Evolutionary conservation across 495 filamentous ascomycete species (phyloP), one percentile per base, ranked within the genome.

Genomic region (Extremus antarcticus): DNA sequence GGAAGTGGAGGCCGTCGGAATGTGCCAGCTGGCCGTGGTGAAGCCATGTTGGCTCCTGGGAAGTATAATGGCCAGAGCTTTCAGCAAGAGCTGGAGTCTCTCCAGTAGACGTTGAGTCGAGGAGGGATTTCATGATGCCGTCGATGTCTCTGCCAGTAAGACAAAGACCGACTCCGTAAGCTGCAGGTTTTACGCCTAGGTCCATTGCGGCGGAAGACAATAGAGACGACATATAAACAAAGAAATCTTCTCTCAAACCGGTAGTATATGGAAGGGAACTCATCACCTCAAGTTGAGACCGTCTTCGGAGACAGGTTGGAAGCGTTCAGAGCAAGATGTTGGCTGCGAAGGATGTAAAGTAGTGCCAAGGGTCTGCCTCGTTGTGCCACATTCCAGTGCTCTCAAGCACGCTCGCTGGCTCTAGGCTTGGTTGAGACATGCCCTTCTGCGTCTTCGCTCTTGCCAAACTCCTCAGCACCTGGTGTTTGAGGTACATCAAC

Each of bases 401-500:
- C 8, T 45, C 41, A 45, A 17, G 41, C 15, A 45, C 8, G 17
- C 41, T 7, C 41, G 19, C n/a, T 21, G 4, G 9, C 35, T 9
- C 9, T n/a, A 39, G 41, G 15, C n/a, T 21, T 21, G 17, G 8
- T 21, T 45, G 41, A 45, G 4, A 45, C 41, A 45, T 7, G 8
- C 15, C 16, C 41, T n/a, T 45, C 41, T 45, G 41, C 41, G 17
- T 45, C 41, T 17, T 45, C 41, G 41, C 7, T 8, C 43, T 43
- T 43, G 53, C 61, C 63, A 22, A 70, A 59, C 53, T 70, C 68
- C 46, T 63, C 63, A 10, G 68, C 65, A 2, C 53, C 60, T 0
- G 68, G 68, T 13, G 59, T 61, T 23, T 61, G 46, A 9, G 68
- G 68, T 13, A 70, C 41, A 56, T 70, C 66, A 17, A 45, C 41